A percentile compares a stretch with the other conserved stretches of the same genome.
These are phyloP conservation scores for Chionographis japonica DNA, from an alignment of 106 monocot genomes.

Conservation along the genomic window DNA sequence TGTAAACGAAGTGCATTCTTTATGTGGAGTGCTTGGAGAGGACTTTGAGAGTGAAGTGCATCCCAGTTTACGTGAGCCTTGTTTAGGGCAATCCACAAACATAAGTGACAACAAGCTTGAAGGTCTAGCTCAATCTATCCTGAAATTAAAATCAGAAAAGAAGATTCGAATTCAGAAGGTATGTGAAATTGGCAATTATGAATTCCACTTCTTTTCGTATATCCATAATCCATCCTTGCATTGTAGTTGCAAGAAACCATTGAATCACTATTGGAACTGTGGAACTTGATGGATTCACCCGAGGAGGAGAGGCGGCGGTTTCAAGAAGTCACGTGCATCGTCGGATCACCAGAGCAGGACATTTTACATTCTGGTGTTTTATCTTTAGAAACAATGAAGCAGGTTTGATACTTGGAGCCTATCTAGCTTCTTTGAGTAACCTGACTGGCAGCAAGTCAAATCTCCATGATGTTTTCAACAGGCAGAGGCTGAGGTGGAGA, in stretches of 20 bases:
- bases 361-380: conserved; percentile 39
- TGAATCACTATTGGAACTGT: conserved; percentile 57
- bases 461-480: conserved; percentile 18
- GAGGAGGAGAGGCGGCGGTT: conserved; percentile 60
- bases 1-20: conserved; percentile 71
- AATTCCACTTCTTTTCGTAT: not conserved
- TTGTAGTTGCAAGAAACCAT: conserved; percentile 54
- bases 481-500: conserved; percentile 73
- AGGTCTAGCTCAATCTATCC: conserved; percentile 45
- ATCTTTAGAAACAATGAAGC: conserved; percentile 55
- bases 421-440: not conserved
- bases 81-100: conserved; percentile 45
- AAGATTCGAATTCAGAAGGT: conserved; percentile 53
- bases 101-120: conserved; percentile 78
- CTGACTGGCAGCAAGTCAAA: not conserved
- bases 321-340: conserved; percentile 29
- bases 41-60: conserved; percentile 72
- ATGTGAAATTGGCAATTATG: not conserved
- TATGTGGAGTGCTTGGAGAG: conserved; percentile 71
- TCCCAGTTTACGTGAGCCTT: conserved; percentile 61
- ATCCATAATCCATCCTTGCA: not conserved
- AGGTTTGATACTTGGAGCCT: conserved; percentile 34
- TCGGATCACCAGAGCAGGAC: conserved; percentile 38
- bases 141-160: conserved; percentile 72
- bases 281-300: conserved; percentile 83